phyloP scores from a whole-genome alignment of 352 stramenopile species.

The Pythium diclinum region DNA sequence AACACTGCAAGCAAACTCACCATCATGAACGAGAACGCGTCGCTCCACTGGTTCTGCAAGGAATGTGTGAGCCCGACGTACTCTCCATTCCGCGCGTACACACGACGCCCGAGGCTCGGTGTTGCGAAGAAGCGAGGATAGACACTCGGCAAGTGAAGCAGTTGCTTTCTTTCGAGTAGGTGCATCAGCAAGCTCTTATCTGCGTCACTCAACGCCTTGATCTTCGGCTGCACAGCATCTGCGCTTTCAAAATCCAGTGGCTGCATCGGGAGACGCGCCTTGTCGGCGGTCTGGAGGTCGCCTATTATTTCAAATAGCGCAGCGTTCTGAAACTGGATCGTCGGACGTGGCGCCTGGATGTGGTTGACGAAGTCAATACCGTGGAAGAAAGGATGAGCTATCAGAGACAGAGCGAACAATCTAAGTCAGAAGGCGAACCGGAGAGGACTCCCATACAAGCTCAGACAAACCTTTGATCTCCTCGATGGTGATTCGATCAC shows the following conservation, averaged over 20 bases:
- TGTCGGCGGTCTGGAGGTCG: conserved; percentile 42
- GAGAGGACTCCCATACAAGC: not conserved
- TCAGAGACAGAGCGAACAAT: not conserved
- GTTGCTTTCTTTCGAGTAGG: conserved; percentile 66
- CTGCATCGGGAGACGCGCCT: conserved; percentile 21
- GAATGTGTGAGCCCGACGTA: conserved; percentile 68
- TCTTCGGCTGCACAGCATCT: conserved; percentile 40
- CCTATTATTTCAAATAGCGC: conserved; percentile 46
- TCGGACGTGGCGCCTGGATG: conserved; percentile 38
- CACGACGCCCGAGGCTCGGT: conserved; percentile 45
- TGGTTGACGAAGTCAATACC: conserved; percentile 65
- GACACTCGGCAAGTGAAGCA: conserved; percentile 67
- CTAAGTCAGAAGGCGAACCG: not conserved
- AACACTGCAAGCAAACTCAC: conserved; percentile 12
- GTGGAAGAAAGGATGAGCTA: conserved; percentile 76
- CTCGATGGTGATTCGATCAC: conserved; percentile 26
- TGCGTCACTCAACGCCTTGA: conserved; percentile 31
- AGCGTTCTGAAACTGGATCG: conserved; percentile 38
- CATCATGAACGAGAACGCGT: conserved; percentile 67
- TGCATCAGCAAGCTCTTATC: conserved; percentile 67
- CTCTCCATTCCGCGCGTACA: conserved; percentile 46
- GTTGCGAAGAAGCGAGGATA: conserved; percentile 73
- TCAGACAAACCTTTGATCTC: conserved; percentile 60
- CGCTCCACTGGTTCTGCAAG: conserved; percentile 73
- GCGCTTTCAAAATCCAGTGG: conserved; percentile 27